Percentiles rank a stretch among this genome's conserved stretches.
Conservation (phyloP, 805 yeast species). For the Wickerhamomyces kurtzmanii region DNA sequence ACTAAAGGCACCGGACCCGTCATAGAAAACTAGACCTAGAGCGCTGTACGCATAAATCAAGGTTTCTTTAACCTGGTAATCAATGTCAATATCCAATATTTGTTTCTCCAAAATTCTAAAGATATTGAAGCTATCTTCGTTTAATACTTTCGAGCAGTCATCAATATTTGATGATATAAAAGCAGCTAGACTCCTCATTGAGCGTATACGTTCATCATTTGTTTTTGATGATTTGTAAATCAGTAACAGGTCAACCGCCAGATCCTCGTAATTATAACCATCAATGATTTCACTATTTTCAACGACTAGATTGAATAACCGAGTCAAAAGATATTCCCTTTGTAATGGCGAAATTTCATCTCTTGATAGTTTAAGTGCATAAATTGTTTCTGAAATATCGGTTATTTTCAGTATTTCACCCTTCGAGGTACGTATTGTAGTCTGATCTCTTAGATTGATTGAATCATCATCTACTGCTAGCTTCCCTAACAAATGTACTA, state of each 20-base stretch:
- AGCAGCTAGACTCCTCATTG: constrained; percentile 11
- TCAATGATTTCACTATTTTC: constrained; percentile 8
- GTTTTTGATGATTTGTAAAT: constrained; percentile 9
- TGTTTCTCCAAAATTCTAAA: constrained; percentile 10
- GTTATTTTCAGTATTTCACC: constrained; percentile 13
- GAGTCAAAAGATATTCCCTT: constrained; percentile 15
- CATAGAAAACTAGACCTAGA: constrained; percentile 11
- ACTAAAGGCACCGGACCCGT: constrained; percentile 16
- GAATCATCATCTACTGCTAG: too few relatives aligned
- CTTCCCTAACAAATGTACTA: constrained; percentile 11
- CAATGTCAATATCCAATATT: constrained; percentile 8
- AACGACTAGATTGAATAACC: constrained; percentile 13
- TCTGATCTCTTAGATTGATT: too few relatives aligned
- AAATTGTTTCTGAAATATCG: constrained; percentile 11
- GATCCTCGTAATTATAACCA: constrained; percentile 9
- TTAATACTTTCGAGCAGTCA: constrained; percentile 9
- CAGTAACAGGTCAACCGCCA: constrained; percentile 8
- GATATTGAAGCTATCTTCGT: constrained; percentile 9
- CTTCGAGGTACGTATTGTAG: constrained; percentile 6
- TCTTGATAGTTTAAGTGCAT: constrained; percentile 10
- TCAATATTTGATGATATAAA: constrained; percentile 14
- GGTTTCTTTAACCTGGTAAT: constrained; percentile 8
- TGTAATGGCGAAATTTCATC: constrained; percentile 12
- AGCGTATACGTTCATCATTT: constrained; percentile 6
- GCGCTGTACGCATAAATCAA: constrained; percentile 14